Percentiles rank a stretch among this genome's conserved stretches.
Evolutionary conservation across 495 filamentous ascomycete genomes (phyloP).

Genomic region (Sabuloglossum arenarium): DNA sequence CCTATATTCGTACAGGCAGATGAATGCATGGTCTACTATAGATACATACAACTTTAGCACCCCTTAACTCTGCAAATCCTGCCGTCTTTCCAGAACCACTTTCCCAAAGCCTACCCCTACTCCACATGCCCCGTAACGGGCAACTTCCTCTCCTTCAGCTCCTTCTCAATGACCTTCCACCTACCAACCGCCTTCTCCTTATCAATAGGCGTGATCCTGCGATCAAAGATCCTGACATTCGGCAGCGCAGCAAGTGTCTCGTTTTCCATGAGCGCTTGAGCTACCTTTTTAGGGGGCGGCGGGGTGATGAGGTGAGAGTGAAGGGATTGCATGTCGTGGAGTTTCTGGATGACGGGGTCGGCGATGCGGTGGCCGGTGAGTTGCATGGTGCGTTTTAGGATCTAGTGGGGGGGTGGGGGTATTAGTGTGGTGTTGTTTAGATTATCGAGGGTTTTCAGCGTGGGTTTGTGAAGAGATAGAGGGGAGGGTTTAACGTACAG

Average conservation of each 20-base stretch:
- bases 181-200: constrained; percentile 59
- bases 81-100: too few relatives aligned
- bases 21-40: too few relatives aligned
- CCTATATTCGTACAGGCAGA: too few relatives aligned
- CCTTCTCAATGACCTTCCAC: constrained; percentile 64
- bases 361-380: constrained; percentile 52
- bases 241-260: constrained; percentile 27
- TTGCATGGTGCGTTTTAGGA: constrained; percentile 56
- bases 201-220: constrained; percentile 41
- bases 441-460: background rate
- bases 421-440: background rate
- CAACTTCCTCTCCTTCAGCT: constrained; percentile 37
- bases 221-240: constrained; percentile 45
- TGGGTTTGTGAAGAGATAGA: background rate
- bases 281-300: constrained; percentile 35
- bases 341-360: constrained; percentile 37
- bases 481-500: constrained; percentile 32
- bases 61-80: too few relatives aligned
- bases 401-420: constrained; percentile 20
- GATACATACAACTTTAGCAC: too few relatives aligned
- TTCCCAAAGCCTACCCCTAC: too few relatives aligned
- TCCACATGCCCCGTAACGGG: constrained; percentile 10
- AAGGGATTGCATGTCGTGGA: constrained; percentile 32
- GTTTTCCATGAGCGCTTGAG: constrained; percentile 20
- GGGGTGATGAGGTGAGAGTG: constrained; percentile 24